phyloP scores from a whole-genome alignment of 768 basidiomycete genomes.

The Trametes meyenii region DNA sequence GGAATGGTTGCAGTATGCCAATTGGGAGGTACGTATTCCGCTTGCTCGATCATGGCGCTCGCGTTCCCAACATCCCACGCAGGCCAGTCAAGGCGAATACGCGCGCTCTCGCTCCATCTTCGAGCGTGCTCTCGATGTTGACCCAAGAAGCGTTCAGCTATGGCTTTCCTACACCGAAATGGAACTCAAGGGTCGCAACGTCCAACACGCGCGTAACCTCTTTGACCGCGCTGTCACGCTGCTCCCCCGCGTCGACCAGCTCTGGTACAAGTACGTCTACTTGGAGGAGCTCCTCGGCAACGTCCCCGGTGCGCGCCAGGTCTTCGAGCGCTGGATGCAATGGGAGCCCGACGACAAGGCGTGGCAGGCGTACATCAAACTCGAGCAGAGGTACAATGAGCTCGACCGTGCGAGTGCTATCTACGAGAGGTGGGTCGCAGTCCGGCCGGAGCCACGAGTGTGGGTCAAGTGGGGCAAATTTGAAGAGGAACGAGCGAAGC shows the following conservation, averaged over 20 bases:
- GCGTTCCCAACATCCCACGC: background rate
- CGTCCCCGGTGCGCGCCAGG: conserved; percentile 93
- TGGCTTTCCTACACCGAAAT: conserved; percentile 97
- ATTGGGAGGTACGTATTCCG: conserved; percentile 66
- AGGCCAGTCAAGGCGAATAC: conserved; percentile 97
- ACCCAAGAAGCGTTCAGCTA: conserved; percentile 84
- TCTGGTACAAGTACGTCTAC: conserved; percentile 99
- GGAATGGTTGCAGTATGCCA: conserved; percentile 86
- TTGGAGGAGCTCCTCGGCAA: conserved; percentile 97
- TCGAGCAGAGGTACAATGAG: conserved; percentile 93
- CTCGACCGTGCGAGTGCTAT: conserved; percentile 89
- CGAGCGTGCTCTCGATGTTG: conserved; percentile 96
- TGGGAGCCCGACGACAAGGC: conserved; percentile 99
- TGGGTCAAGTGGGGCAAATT: conserved; percentile 72
- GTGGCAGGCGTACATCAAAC: conserved; percentile 99
- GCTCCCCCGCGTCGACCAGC: conserved; percentile 92
- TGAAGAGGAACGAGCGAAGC: conserved; percentile 59
- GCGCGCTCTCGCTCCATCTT: conserved; percentile 93
- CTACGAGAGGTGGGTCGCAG: conserved; percentile 88
- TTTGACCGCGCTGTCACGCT: conserved; percentile 97
- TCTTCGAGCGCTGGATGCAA: conserved; percentile 99
- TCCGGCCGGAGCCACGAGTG: conserved; percentile 64
- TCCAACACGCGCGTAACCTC: conserved; percentile 94
- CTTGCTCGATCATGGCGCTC: background rate
- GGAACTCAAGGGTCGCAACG: conserved; percentile 97